phyloP scores from a whole-genome alignment of 805 yeast genomes.

The Lipomyces kockii region DNA sequence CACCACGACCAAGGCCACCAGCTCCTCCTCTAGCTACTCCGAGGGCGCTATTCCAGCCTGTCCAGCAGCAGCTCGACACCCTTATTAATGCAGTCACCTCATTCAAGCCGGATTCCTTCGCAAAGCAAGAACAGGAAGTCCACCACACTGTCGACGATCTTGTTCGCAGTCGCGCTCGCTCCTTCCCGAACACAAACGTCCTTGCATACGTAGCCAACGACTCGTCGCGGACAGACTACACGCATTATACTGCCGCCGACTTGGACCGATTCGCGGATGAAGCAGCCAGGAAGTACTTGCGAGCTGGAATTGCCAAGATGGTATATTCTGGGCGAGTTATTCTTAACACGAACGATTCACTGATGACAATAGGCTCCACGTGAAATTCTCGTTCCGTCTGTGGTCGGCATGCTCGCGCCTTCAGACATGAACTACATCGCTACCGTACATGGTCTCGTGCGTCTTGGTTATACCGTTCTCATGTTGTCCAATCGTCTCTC shows the following conservation, averaged over 20 bases:
- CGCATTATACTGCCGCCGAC: conserved; percentile 17
- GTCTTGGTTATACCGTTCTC: conserved; percentile 27
- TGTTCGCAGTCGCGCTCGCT: conserved; percentile 25
- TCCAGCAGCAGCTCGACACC: no score
- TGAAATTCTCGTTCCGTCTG: not conserved
- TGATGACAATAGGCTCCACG: conserved; percentile 12
- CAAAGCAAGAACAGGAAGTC: conserved; percentile 53
- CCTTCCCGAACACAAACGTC: conserved; percentile 13
- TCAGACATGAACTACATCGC: conserved; percentile 25
- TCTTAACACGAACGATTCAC: no score
- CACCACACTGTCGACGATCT: conserved; percentile 28
- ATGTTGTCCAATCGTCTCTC: conserved; percentile 27
- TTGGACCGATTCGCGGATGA: conserved; percentile 25
- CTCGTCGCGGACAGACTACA: conserved; percentile 16
- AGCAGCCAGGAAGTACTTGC: conserved; percentile 17
- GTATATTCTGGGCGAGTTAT: conserved; percentile 2
- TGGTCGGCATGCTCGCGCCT: conserved; percentile 25
- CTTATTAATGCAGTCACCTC: no score
- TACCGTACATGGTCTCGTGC: conserved; percentile 20
- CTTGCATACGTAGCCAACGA: conserved; percentile 20
- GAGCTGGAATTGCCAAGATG: conserved; percentile 12
- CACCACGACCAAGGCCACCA: conserved; percentile 39
- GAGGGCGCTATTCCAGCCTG: no score
- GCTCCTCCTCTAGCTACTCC: no score
- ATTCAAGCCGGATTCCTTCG: conserved; percentile 74